Conservation (phyloP, 2,329 filamentous ascomycete species). For the Botrytis hyacinthi region DNA sequence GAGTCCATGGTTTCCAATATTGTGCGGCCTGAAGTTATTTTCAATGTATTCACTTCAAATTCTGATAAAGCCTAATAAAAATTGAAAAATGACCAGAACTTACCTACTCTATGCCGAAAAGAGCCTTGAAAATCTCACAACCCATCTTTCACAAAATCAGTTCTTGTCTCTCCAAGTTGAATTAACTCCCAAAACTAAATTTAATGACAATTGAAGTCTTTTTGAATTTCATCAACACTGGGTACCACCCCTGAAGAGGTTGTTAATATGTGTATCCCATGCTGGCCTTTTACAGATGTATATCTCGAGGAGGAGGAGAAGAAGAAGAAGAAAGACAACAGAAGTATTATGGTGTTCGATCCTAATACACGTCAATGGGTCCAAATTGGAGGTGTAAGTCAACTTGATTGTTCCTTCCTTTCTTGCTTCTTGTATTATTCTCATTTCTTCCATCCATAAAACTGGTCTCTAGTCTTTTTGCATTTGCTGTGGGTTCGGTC, state of each 20-base stretch:
- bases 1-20: neutral
- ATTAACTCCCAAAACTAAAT: neutral
- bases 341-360: slow-evolving; percentile 27
- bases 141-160: neutral
- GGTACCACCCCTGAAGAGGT: neutral
- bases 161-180: neutral
- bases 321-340: slow-evolving; percentile 25
- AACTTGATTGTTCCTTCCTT: neutral
- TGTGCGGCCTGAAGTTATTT: neutral
- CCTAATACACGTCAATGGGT: slow-evolving; percentile 25
- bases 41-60: neutral
- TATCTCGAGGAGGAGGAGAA: slow-evolving; percentile 31
- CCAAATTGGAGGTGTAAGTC: slow-evolving; percentile 25
- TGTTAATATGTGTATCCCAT: slow-evolving; percentile 29
- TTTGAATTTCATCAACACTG: neutral
- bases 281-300: slow-evolving; percentile 30
- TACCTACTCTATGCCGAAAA: neutral
- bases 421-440: neutral
- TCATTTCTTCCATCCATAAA: neutral
- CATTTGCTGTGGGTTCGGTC: neutral
- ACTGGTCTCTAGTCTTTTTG: neutral
- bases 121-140: no score
- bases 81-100: no score
- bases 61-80: neutral
- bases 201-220: neutral